Conservation (phyloP, 192 early-diverging fungal species). For the Podila verticillata region DNA sequence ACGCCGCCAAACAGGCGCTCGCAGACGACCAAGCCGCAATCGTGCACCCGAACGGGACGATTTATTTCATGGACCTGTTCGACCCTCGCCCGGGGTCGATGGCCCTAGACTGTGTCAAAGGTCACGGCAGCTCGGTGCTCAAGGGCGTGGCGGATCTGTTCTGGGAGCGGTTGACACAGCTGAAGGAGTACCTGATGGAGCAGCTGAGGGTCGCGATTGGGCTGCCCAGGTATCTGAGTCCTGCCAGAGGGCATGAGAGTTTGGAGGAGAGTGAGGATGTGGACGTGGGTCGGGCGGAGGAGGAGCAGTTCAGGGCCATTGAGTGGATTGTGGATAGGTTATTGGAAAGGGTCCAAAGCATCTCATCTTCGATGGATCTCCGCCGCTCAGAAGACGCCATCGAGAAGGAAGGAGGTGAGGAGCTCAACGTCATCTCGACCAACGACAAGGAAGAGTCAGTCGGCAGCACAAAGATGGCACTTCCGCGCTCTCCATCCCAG, state of each 20-base stretch:
- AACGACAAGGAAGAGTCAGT: too few relatives aligned
- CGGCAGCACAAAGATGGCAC: too few relatives aligned
- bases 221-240: too few relatives aligned
- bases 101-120: constrained; percentile 5
- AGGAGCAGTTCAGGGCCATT: not conserved
- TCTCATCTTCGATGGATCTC: not conserved
- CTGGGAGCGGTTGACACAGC: not conserved
- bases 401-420: too few relatives aligned
- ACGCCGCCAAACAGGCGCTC: not conserved
- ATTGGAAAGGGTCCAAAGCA: constrained; percentile 1
- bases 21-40: not conserved
- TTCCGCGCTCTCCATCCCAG: too few relatives aligned
- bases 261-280: not conserved
- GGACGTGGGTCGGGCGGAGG: not conserved
- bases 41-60: not conserved
- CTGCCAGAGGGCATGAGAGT: not conserved
- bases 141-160: not conserved
- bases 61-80: constrained; percentile 2
- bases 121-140: not conserved
- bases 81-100: not conserved
- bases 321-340: constrained; percentile 5
- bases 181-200: constrained; percentile 6
- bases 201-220: not conserved
- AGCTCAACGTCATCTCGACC: too few relatives aligned
- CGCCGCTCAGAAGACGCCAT: too few relatives aligned